Conservation (phyloP, 1,139 yeast species). For the Saccharomycopsis hybrid region DNA sequence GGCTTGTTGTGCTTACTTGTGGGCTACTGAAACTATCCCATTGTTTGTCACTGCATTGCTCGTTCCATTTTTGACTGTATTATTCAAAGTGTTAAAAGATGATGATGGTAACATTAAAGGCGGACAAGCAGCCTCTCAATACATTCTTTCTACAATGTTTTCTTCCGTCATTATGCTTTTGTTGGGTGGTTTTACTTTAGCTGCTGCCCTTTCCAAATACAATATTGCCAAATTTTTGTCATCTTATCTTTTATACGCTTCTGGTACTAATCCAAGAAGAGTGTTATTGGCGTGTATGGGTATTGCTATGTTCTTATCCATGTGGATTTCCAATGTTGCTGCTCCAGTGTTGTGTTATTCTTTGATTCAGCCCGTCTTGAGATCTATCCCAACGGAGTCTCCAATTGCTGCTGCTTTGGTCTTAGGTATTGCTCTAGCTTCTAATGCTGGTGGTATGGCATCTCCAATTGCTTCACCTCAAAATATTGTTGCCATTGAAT, state of each 20-base stretch:
- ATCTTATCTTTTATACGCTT: slow-evolving; percentile 69
- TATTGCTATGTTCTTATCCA: slow-evolving; percentile 77
- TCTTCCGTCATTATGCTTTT: slow-evolving; percentile 83
- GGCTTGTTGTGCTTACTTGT: slow-evolving; percentile 68
- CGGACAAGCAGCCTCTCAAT: slow-evolving; percentile 66
- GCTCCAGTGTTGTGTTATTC: slow-evolving; percentile 91
- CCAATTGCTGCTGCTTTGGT: slow-evolving; percentile 78
- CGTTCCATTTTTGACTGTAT: slow-evolving; percentile 73
- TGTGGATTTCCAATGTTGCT: slow-evolving; percentile 97
- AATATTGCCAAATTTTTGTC: slow-evolving; percentile 82
- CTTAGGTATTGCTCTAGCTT: slow-evolving; percentile 84
- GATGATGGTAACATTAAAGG: slow-evolving; percentile 46
- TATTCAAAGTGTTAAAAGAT: slow-evolving; percentile 61
- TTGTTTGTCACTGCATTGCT: slow-evolving; percentile 76
- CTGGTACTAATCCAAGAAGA: slow-evolving; percentile 79
- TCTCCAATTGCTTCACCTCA: slow-evolving; percentile 97
- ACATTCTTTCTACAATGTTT: slow-evolving; percentile 86
- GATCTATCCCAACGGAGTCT: slow-evolving; percentile 74
- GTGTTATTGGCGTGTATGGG: slow-evolving; percentile 76
- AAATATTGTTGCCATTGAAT: slow-evolving; percentile 79
- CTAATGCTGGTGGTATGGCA: slow-evolving; percentile 93
- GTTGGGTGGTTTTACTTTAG: slow-evolving; percentile 88
- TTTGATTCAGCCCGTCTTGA: slow-evolving; percentile 78
- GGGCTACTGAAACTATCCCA: slow-evolving; percentile 96
- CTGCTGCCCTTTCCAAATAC: slow-evolving; percentile 89